phyloP scores from a whole-genome alignment of 2,329 filamentous ascomycete genomes.

The Periconia digitata region DNA sequence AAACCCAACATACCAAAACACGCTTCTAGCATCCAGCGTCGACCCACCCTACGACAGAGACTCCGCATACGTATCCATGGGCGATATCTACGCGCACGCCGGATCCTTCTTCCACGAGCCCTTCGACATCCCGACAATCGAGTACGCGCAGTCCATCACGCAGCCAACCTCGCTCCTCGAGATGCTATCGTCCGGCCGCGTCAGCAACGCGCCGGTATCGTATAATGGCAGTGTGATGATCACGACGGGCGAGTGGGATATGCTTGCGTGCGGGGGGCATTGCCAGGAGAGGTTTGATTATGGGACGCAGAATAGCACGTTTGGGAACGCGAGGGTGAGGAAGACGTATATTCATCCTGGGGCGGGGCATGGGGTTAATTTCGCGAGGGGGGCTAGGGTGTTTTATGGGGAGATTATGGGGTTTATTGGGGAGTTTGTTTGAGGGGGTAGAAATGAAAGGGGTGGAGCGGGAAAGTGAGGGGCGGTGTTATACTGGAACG shows the following conservation, averaged over 20 bases:
- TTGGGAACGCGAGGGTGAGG: not conserved
- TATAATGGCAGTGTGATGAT: conserved; percentile 2
- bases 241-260: not conserved
- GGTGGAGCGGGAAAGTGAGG: no score
- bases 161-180: not conserved
- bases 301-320: not conserved
- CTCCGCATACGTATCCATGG: conserved; percentile 25
- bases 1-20: conserved; percentile 3
- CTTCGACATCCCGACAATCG: conserved; percentile 10
- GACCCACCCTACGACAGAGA: conserved; percentile 17
- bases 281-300: not conserved
- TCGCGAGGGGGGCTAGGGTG: not conserved
- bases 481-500: no score
- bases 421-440: conserved; percentile 1
- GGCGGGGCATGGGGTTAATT: conserved; percentile 3
- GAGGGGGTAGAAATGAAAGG: no score
- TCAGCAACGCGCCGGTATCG: not conserved
- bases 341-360: not conserved
- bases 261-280: conserved; percentile 1
- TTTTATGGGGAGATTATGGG: conserved; percentile 1
- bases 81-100: conserved; percentile 24
- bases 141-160: conserved; percentile 1
- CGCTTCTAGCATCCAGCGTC: conserved; percentile 1
- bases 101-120: conserved; percentile 23
- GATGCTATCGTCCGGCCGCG: not conserved